A percentile compares a stretch with the other conserved stretches of the same genome.
Conservation (phyloP, 2,329 filamentous ascomycete genomes). For the Botrytis fabae region DNA sequence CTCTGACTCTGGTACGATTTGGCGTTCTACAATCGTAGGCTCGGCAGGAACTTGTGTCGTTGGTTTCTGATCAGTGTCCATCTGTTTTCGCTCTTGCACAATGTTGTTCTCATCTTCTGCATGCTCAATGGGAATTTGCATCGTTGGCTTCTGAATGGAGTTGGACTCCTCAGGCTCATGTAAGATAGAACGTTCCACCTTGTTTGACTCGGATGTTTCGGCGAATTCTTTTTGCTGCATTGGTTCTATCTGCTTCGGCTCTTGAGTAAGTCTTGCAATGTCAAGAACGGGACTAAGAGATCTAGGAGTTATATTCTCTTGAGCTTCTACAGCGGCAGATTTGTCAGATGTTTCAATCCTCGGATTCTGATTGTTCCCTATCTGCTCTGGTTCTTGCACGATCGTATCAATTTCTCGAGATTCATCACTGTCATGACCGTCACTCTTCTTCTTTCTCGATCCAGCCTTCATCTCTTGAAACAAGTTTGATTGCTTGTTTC, state of each 20-base stretch:
- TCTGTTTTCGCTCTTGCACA: not conserved
- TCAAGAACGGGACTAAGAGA: not conserved
- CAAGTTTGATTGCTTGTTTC: constrained; percentile 45
- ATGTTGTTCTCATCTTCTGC: not conserved
- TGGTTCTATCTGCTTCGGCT: not conserved
- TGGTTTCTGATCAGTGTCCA: not conserved
- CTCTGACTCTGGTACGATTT: constrained; percentile 31
- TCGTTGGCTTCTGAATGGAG: not conserved
- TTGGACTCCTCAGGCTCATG: not conserved
- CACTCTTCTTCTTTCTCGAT: not conserved
- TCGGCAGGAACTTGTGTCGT: not conserved
- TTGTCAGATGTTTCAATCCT: not conserved
- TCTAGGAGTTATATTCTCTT: not conserved
- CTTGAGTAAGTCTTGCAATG: not conserved
- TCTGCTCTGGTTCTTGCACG: constrained; percentile 24
- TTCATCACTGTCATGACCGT: constrained; percentile 28
- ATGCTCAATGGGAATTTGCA: not conserved
- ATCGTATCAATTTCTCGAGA: constrained; percentile 39
- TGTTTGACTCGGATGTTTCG: not conserved
- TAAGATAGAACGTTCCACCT: not conserved
- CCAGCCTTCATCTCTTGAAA: constrained; percentile 37
- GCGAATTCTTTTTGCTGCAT: not conserved
- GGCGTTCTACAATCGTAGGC: constrained; percentile 26
- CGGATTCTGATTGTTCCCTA: not conserved
- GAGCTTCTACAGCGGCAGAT: not conserved